Percentiles rank a stretch among this genome's conserved stretches.
Conservation (phyloP, 2,329 filamentous ascomycete species). For the Xylariaceae sp. region DNA sequence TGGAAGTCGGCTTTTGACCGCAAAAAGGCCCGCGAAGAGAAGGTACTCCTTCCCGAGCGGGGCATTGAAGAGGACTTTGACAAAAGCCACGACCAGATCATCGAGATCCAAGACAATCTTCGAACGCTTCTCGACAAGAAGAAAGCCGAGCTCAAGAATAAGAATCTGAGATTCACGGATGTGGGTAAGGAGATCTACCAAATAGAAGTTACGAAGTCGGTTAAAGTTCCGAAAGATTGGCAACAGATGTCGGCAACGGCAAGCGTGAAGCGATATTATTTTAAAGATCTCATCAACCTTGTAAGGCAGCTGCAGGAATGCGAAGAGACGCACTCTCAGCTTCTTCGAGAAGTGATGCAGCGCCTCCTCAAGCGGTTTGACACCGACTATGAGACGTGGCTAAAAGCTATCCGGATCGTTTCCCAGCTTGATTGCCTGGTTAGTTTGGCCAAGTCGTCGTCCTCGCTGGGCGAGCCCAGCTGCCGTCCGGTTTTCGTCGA, state of each 20-base stretch:
- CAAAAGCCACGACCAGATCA: constrained; percentile 69
- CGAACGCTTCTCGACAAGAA: constrained; percentile 66
- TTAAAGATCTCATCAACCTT: constrained; percentile 72
- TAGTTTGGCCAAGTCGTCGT: constrained; percentile 84
- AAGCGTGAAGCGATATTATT: constrained; percentile 91
- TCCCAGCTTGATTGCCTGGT: constrained; percentile 93
- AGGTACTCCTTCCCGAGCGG: constrained; percentile 76
- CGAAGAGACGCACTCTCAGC: constrained; percentile 88
- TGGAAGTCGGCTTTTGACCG: constrained; percentile 95
- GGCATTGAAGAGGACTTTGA: constrained; percentile 94
- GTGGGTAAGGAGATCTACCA: constrained; percentile 98
- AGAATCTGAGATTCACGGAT: constrained; percentile 69
- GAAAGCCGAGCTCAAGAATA: constrained; percentile 70
- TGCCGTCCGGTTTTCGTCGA: constrained; percentile 89
- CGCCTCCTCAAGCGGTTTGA: constrained; percentile 89
- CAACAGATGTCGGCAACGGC: constrained; percentile 94
- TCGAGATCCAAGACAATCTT: constrained; percentile 70
- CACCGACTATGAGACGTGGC: constrained; percentile 77
- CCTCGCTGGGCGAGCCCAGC: constrained; percentile 76
- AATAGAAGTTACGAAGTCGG: constrained; percentile 78
- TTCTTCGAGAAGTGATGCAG: constrained; percentile 78
- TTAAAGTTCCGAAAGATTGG: constrained; percentile 86
- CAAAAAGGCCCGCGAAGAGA: constrained; percentile 69
- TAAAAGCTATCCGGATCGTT: constrained; percentile 83
- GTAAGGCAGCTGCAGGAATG: constrained; percentile 89